Percentiles rank a stretch among this genome's conserved stretches.
Conservation (phyloP, 2,329 filamentous ascomycete species). For the Penicillium sp. region DNA sequence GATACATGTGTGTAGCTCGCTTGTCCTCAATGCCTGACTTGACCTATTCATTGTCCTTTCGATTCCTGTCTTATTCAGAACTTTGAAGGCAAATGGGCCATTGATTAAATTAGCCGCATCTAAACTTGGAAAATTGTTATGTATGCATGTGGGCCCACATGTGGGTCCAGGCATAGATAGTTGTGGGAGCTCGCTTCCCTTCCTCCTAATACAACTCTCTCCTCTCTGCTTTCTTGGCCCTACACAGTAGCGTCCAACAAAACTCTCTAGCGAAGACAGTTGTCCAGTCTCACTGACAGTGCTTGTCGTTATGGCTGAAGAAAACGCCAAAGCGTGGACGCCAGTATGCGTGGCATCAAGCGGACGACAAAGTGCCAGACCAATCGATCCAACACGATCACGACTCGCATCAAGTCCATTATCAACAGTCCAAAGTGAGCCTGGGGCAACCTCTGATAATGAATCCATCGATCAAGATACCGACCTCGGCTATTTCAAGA, state of each 20-base stretch:
- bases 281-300: too few relatives aligned
- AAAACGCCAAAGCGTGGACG: slow-evolving; percentile 1
- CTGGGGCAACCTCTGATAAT: too few relatives aligned
- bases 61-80: background rate
- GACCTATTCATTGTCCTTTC: background rate
- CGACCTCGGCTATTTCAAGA: slow-evolving; percentile 41
- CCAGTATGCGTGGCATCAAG: slow-evolving; percentile 31
- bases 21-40: background rate
- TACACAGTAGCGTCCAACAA: too few relatives aligned
- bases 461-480: background rate
- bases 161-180: too few relatives aligned
- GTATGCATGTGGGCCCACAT: too few relatives aligned
- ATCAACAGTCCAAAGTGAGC: background rate
- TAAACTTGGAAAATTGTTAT: too few relatives aligned
- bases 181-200: too few relatives aligned
- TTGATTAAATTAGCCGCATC: background rate
- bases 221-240: too few relatives aligned
- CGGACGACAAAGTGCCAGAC: slow-evolving; percentile 2
- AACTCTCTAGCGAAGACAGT: background rate
- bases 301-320: slow-evolving; percentile 10
- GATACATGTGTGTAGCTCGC: background rate
- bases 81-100: background rate
- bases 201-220: too few relatives aligned
- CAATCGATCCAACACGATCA: background rate
- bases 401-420: background rate